Evolutionary conservation across 2,329 filamentous ascomycete genomes (phyloP).

Genomic region (Fusarium secorum): DNA sequence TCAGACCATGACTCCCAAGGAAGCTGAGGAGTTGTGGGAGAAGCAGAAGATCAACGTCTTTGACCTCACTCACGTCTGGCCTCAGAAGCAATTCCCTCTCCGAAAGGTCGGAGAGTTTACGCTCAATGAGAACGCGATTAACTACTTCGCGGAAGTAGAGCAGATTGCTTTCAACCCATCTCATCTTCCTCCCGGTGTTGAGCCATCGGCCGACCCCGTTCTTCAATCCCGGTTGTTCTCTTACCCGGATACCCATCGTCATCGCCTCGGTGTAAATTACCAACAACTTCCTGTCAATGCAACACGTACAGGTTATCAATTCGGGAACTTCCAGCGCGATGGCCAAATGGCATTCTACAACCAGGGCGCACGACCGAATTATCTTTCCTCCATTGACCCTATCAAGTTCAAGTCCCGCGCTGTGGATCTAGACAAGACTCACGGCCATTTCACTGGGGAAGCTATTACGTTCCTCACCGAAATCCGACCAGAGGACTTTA

Average conservation of each 20-base stretch:
- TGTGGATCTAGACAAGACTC: constrained; percentile 21
- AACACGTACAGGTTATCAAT: not conserved
- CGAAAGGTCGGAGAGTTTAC: constrained; percentile 69
- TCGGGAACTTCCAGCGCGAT: constrained; percentile 27
- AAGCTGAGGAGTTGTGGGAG: constrained; percentile 36
- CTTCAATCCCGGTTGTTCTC: constrained; percentile 68
- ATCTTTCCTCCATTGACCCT: constrained; percentile 20
- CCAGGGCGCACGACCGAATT: constrained; percentile 27
- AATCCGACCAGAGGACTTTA: constrained; percentile 28
- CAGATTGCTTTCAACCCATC: constrained; percentile 72
- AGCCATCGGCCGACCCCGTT: constrained; percentile 68
- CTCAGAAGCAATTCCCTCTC: constrained; percentile 16
- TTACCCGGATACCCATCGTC: constrained; percentile 69
- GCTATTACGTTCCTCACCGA: constrained; percentile 27
- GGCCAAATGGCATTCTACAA: constrained; percentile 30
- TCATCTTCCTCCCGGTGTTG: constrained; percentile 70
- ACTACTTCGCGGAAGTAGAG: constrained; percentile 71
- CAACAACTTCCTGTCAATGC: constrained; percentile 47
- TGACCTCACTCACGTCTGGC: constrained; percentile 67
- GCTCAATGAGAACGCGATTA: constrained; percentile 70
- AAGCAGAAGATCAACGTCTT: constrained; percentile 60
- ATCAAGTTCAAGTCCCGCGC: constrained; percentile 21
- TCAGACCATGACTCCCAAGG: constrained; percentile 48
- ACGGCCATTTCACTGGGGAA: constrained; percentile 22
- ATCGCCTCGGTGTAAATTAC: constrained; percentile 70